Evolutionary conservation across 2,329 filamentous ascomycete species (phyloP).

Genomic region (Paraconiothyrium sp.): DNA sequence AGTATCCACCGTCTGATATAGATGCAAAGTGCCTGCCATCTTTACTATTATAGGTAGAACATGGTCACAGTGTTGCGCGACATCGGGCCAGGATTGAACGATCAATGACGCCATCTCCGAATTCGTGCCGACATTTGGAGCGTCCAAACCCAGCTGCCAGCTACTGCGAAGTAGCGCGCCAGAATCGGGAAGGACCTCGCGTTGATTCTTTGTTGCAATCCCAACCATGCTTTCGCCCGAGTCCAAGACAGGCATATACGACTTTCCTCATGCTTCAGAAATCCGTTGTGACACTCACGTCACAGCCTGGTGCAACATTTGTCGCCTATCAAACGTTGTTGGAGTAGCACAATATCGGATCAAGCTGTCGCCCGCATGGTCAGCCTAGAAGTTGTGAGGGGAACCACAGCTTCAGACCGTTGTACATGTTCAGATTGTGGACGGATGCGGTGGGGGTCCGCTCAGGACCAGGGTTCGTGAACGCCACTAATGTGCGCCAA

Average conservation of each 20-base stretch:
- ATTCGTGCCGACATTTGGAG: not conserved
- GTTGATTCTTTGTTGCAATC: not conserved
- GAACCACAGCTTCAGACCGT: conserved; percentile 2
- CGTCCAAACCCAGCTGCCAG: not conserved
- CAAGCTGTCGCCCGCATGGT: conserved; percentile 3
- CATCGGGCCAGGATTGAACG: not conserved
- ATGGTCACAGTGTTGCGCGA: not conserved
- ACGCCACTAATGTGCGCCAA: not conserved
- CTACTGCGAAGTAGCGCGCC: not conserved
- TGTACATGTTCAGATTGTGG: conserved; percentile 4
- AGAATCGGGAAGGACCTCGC: not conserved
- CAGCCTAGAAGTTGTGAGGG: not conserved
- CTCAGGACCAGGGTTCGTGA: not conserved
- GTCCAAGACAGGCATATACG: not conserved
- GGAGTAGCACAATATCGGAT: conserved; percentile 5
- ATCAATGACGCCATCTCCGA: not conserved
- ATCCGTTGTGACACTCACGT: conserved; percentile 3
- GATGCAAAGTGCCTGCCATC: not conserved
- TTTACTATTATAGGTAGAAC: not conserved
- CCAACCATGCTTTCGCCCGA: not conserved
- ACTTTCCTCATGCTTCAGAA: not conserved
- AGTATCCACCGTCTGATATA: not conserved
- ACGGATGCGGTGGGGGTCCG: not conserved
- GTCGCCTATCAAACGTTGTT: not conserved
- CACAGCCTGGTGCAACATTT: not conserved